These are phyloP conservation scores for Mycena albidolilacea DNA, from an alignment of 768 basidiomycete genomes.

Conservation along the genomic window DNA sequence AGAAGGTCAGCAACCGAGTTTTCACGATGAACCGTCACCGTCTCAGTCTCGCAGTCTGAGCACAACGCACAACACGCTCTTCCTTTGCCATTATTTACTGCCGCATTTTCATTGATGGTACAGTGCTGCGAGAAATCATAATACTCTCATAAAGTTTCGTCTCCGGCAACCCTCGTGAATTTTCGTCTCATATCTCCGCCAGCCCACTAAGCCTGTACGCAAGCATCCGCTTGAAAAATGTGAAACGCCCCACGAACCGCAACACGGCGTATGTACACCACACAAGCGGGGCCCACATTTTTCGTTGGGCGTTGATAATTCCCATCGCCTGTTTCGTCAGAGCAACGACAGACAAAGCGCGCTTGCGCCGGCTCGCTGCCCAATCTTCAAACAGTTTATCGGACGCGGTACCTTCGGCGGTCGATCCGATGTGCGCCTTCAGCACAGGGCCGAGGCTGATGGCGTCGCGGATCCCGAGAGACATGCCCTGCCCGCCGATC, in stretches of 20 bases:
- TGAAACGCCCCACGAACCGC: constrained; percentile 23
- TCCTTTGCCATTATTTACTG: too few species aligned
- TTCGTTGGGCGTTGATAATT: constrained; percentile 31
- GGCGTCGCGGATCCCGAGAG: constrained; percentile 71
- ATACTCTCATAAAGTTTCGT: too few species aligned
- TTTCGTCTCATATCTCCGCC: constrained; percentile 5
- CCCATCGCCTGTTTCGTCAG: constrained; percentile 55
- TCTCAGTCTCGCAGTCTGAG: too few species aligned
- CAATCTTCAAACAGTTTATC: constrained; percentile 54
- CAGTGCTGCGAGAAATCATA: too few species aligned
- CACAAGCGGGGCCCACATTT: not conserved
- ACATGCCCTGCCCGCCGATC: constrained; percentile 71
- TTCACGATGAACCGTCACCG: too few species aligned
- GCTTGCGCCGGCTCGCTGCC: constrained; percentile 51
- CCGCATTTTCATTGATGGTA: too few species aligned
- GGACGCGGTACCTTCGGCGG: constrained; percentile 22
- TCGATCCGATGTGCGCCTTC: constrained; percentile 25
- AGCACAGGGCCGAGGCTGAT: constrained; percentile 61
- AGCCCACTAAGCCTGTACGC: constrained; percentile 16
- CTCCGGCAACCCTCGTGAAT: too few species aligned
- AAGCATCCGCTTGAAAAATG: constrained; percentile 2
- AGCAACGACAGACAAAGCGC: constrained; percentile 60
- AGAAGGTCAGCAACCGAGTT: too few species aligned
- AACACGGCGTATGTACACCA: not conserved
- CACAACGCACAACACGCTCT: too few species aligned